Evolutionary conservation across 352 stramenopile genomes (phyloP), one percentile per base, ranked within the genome.

Genomic region (Aphanomyces cochlioides): DNA sequence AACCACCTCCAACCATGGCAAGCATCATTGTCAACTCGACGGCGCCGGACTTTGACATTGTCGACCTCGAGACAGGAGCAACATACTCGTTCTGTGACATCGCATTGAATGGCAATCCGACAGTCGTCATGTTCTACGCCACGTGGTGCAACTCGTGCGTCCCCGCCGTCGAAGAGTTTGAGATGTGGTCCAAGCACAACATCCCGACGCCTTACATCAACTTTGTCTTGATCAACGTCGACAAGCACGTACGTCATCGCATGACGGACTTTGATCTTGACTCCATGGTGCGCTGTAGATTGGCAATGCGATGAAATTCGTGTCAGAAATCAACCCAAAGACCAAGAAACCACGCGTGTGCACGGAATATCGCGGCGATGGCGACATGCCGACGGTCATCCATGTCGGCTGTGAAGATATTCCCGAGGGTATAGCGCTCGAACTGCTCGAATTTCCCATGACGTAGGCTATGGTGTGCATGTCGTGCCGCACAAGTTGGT

Each of bases 181-280:
- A 88, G 50, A 69, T 75, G 2, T 84, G 81, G 71, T 88, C 78
- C 66, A 89, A 88, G 69, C 59, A 67, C 59, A 72, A 68, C 66
- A 76, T 69, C 17, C 73, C 83, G 67, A 41, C 78, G 75, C 78
- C 75, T 65, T 58, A 80, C 21, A 72, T 78, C 60, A 88, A 88
- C 73, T 88, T 89, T 64, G 77, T 88, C 60, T 75, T 89, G 50
- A 75, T 89, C 63, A 89, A 78, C 53, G 54, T 89, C 6, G 82
- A 89, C 67, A 78, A 89, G 74, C 83, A 89, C 69, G 59, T 67
- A 67, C 40, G 41, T 0, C 0, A 39, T 6, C 5, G 21, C 8
- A 15, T 66, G 5, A 28, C 2, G 28, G 28, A 28, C 28, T 19
- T 6, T n/a, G 7, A 5, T 65, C 13, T 65, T 37, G 17, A 53